Base-by-base conservation (phyloP, 495 filamentous ascomycete species). In the Elaphomyces granulatus region DNA sequence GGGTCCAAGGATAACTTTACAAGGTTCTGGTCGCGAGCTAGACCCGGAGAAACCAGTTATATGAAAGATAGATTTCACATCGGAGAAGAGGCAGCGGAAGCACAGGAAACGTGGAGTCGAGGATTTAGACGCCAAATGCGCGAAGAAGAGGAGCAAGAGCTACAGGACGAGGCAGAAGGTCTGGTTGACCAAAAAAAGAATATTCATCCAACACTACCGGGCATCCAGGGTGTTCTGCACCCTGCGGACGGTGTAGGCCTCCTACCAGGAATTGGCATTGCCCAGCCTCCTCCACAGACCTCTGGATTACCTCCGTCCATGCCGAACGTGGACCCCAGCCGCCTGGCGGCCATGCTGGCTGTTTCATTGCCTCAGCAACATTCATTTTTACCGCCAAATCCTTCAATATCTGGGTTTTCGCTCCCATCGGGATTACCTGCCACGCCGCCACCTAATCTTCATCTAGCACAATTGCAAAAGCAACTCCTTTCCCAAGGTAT, bases 1-100 rank as follows among this genome's bases (percentile, higher is more conserved):
- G 90, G 90, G 3, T 94, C 88, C 2, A 98, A 98, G 56, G 90
- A 98, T 58, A 80, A 88, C 34, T 84, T 92, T 34, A 95, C 90
- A 6, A 76, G 88, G 23, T 98, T 98, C 64, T 98, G 90, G 90
- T 82, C 85, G 10, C 76, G 90, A 15, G 67, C 83, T 4, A 67
- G 90, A 34, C 90, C 90, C 2, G 90, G 90, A 20, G 90, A 95
- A 48, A 74, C 70, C 37, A 77, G 79, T 40, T 79, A 77, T 51
- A 75, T 83, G 65, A 84, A 81, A 50, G 90, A 96, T 55, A 74
- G 84, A 32, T 93, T 88, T 54, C 90, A 98, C 51, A 86, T 95
- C 42, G 90, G 90, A 30, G 87, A 95, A 58, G 77, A 81, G 21
- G 88, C 85, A 1, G 88, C 90, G 14, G 85, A 94, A 56, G 85